phyloP scores from a whole-genome alignment of 2,329 filamentous ascomycete genomes.

The Trichoderma sp. region DNA sequence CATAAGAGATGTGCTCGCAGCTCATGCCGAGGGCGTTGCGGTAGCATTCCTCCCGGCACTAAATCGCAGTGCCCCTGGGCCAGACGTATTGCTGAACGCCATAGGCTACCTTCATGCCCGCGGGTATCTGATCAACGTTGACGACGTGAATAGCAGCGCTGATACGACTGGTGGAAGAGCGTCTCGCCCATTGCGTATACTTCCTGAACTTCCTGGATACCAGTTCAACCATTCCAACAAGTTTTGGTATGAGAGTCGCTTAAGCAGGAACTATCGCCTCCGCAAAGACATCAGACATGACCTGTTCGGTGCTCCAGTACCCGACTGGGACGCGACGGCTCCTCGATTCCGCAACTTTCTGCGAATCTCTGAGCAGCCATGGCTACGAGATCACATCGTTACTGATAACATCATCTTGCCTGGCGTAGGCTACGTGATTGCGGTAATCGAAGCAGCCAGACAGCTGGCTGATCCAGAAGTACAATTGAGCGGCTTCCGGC shows the following conservation, averaged over 20 bases:
- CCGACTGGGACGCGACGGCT: slow-evolving; percentile 33
- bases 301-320: slow-evolving; percentile 41
- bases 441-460: slow-evolving; percentile 40
- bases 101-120: slow-evolving; percentile 1
- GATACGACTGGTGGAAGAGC: too few relatives aligned
- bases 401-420: slow-evolving; percentile 43
- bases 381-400: slow-evolving; percentile 44
- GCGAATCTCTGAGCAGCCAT: slow-evolving; percentile 23
- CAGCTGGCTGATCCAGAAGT: slow-evolving; percentile 30
- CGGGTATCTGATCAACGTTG: not conserved
- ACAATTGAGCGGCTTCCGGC: slow-evolving; percentile 20
- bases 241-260: slow-evolving; percentile 41
- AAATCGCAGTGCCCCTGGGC: not conserved
- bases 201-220: slow-evolving; percentile 27
- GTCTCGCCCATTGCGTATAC: slow-evolving; percentile 36
- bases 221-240: slow-evolving; percentile 39
- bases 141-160: not conserved
- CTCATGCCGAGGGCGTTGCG: not conserved
- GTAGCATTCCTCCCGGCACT: not conserved
- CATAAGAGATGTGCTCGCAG: slow-evolving; percentile 4
- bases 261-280: slow-evolving; percentile 37
- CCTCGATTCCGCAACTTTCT: slow-evolving; percentile 34
- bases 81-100: not conserved
- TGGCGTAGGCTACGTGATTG: slow-evolving; percentile 31
- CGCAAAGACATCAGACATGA: slow-evolving; percentile 43